Base-by-base conservation (phyloP, 1,284 basidiomycete species). In the Tilletiopsis washingtonensis region DNA sequence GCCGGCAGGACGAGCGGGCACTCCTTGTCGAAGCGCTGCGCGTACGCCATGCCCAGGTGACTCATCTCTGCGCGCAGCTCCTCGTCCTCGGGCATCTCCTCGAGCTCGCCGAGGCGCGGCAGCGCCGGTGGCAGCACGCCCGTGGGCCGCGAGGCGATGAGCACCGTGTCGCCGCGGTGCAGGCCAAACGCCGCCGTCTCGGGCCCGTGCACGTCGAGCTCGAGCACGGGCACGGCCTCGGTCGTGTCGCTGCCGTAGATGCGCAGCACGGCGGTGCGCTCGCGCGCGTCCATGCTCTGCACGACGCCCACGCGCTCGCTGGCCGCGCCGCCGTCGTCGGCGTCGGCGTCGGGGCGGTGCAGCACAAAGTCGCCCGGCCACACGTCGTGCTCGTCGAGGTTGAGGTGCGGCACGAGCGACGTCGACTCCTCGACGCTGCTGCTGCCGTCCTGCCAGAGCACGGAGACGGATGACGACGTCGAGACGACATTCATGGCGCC, bases 401-500 rank as follows among this genome's bases (percentile, higher is more conserved):
- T 70, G 42, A 85, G 68, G 67, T 91, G 86, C 0, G 88, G 89
- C 32, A 91, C 82, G 29, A 91, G 76, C 14, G 82, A 79, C 19
- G 77, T 80, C 3, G 88, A 79, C 43, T 75, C 78, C 3, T 79
- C 80, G 64, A 84, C 82, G 5, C 74, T 75, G 50, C 74, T 77
- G 6, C 76, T 77, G 17, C 88, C 89, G 69, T 90, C 84, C 76
- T 94, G 91, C 91, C 91, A 96, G 15, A 91, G 72, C 25, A 94
- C 77, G n/a, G 80, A 78, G 25, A 87, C 77, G 11, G 74, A 78
- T 9, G 86, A 86, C 48, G 80, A 76, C 5, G 85, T 86, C 73
- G 86, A 82, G 38, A 78, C 79, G 40, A 93, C 83, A 34, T 55
- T 43, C 54, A 62, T 54, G 7, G 51, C 60, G 12, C 56, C 51